Conservation (phyloP, 2,329 filamentous ascomycete genomes). For the Scorias spongiosa region DNA sequence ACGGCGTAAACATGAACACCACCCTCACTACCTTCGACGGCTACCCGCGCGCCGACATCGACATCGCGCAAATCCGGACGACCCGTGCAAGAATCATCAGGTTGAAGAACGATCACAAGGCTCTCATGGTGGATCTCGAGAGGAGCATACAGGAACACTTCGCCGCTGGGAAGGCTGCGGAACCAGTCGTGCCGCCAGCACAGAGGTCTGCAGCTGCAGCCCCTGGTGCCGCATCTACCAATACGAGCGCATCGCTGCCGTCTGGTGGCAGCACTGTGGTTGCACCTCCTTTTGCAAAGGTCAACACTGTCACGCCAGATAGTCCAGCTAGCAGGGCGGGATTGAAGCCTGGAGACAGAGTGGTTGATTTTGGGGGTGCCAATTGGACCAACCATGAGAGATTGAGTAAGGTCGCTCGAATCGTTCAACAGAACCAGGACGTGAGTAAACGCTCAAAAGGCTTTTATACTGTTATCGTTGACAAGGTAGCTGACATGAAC, state of each 20-base stretch:
- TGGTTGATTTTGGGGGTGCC: constrained; percentile 73
- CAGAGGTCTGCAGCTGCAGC: background rate
- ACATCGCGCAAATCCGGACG: constrained; percentile 92
- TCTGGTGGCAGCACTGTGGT: constrained; percentile 62
- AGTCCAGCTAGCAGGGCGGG: constrained; percentile 78
- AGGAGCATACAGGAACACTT: constrained; percentile 81
- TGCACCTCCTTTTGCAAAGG: constrained; percentile 65
- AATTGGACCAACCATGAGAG: constrained; percentile 75
- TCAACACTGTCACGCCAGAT: constrained; percentile 63
- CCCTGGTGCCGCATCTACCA: constrained; percentile 21
- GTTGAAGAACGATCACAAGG: constrained; percentile 85
- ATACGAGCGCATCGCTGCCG: constrained; percentile 24
- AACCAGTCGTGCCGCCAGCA: constrained; percentile 23
- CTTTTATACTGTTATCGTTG: constrained; percentile 12
- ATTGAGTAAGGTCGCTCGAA: constrained; percentile 72
- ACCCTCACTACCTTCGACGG: constrained; percentile 75
- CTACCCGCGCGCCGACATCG: constrained; percentile 82
- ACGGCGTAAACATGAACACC: constrained; percentile 86
- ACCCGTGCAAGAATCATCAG: constrained; percentile 79
- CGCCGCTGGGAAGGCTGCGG: constrained; percentile 31
- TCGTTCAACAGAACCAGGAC: constrained; percentile 77
- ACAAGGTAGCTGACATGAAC: constrained; percentile 1
- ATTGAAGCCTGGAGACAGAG: constrained; percentile 61
- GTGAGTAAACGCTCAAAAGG: constrained; percentile 37
- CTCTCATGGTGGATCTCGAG: constrained; percentile 70